phyloP scores from a whole-genome alignment of 2,329 filamentous ascomycete species.

The Chaetomium olivaceum region DNA sequence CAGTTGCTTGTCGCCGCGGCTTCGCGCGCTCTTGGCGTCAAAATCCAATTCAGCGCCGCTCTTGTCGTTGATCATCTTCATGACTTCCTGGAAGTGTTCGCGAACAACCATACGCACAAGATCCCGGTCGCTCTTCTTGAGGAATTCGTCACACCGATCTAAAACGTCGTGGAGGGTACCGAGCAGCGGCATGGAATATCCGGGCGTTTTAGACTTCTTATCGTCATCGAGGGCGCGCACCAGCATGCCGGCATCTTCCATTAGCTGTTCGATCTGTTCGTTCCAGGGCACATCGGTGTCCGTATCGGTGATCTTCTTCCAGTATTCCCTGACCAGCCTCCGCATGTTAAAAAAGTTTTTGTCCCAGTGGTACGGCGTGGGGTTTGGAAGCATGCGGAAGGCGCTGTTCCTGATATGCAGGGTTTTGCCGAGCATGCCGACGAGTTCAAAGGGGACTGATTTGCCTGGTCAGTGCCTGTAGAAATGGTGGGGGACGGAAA shows the following conservation, averaged over 20 bases:
- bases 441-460: slow-evolving; percentile 57
- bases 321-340: slow-evolving; percentile 45
- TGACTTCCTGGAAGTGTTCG: slow-evolving; percentile 51
- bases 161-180: slow-evolving; percentile 45
- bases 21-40: slow-evolving; percentile 14
- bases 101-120: slow-evolving; percentile 50
- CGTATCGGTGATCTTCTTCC: slow-evolving; percentile 34
- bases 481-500: neutral
- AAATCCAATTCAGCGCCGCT: slow-evolving; percentile 24
- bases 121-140: slow-evolving; percentile 39
- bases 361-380: slow-evolving; percentile 56
- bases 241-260: slow-evolving; percentile 15
- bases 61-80: slow-evolving; percentile 47
- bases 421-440: slow-evolving; percentile 57
- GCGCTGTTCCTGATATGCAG: slow-evolving; percentile 52
- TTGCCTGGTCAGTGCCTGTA: neutral
- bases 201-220: slow-evolving; percentile 26
- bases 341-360: slow-evolving; percentile 49
- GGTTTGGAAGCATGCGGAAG: slow-evolving; percentile 59
- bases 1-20: slow-evolving; percentile 18
- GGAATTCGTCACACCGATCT: slow-evolving; percentile 45
- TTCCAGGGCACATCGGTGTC: slow-evolving; percentile 22
- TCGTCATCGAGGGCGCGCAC: slow-evolving; percentile 24
- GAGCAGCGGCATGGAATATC: slow-evolving; percentile 41
- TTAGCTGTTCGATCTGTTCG: slow-evolving; percentile 25